A percentile compares a stretch with the other conserved stretches of the same genome.
phyloP scores from a whole-genome alignment of 495 filamentous ascomycete genomes.

The Xylaria curta region DNA sequence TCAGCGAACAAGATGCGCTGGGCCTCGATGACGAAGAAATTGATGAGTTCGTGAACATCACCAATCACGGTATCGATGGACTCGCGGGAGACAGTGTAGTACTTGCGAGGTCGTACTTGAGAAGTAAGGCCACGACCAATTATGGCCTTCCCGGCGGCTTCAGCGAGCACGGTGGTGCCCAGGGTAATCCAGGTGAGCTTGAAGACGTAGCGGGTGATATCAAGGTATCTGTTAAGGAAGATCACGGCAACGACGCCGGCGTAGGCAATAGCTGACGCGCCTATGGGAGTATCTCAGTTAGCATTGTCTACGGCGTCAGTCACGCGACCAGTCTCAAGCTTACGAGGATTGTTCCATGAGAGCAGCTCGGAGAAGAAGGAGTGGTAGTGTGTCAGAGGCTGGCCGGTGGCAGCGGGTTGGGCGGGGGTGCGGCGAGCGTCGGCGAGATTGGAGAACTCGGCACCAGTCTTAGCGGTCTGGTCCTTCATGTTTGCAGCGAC shows the following conservation, averaged over 20 bases:
- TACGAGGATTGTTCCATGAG: conserved; percentile 64
- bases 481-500: conserved; percentile 79
- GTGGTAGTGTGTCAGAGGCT: conserved; percentile 94
- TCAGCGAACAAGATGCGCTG: conserved; percentile 95
- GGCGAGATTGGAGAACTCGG: conserved; percentile 79
- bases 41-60: conserved; percentile 88
- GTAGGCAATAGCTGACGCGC: conserved; percentile 88
- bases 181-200: conserved; percentile 75
- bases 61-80: conserved; percentile 80
- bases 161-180: conserved; percentile 73
- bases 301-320: conserved; percentile 45
- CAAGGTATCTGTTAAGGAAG: conserved; percentile 87
- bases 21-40: conserved; percentile 97
- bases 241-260: conserved; percentile 76
- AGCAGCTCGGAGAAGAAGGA: conserved; percentile 92
- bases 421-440: conserved; percentile 70
- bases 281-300: conserved; percentile 41
- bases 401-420: conserved; percentile 76
- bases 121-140: conserved; percentile 80
- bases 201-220: conserved; percentile 85
- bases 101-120: conserved; percentile 86
- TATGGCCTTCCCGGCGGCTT: conserved; percentile 76
- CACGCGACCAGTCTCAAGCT: conserved; percentile 31
- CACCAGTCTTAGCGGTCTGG: conserved; percentile 70
- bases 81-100: conserved; percentile 89